Evolutionary conservation across 352 stramenopile genomes (phyloP).

Genomic region (Globisporangium cystogenes): DNA sequence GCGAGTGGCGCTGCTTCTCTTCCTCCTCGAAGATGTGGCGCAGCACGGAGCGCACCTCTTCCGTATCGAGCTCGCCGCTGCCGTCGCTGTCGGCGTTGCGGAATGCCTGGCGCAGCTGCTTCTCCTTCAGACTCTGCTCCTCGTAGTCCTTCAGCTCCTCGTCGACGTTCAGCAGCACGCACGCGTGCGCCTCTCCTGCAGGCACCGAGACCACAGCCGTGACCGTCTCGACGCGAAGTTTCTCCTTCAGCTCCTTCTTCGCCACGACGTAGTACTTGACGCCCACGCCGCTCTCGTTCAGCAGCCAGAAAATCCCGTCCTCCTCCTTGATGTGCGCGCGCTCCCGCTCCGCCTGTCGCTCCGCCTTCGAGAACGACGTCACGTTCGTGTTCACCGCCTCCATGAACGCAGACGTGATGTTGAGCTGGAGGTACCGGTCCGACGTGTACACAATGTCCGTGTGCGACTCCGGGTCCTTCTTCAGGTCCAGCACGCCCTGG

Average conservation of each 20-base stretch:
- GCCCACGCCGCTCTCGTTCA: constrained; percentile 75
- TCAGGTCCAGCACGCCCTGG: constrained; percentile 65
- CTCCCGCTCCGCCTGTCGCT: constrained; percentile 31
- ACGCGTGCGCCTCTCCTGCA: constrained; percentile 42
- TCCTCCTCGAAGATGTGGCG: constrained; percentile 69
- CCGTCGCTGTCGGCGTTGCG: constrained; percentile 63
- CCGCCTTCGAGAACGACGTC: constrained; percentile 60
- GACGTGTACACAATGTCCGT: constrained; percentile 72
- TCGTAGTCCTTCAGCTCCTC: constrained; percentile 67
- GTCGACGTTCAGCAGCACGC: constrained; percentile 52
- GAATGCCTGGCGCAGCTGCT: constrained; percentile 78
- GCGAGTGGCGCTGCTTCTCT: constrained; percentile 31
- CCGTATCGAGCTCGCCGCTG: constrained; percentile 70
- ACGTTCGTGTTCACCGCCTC: constrained; percentile 65
- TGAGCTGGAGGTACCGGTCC: constrained; percentile 82
- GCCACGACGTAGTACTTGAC: constrained; percentile 79
- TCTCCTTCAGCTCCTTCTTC: constrained; percentile 59
- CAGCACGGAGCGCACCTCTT: constrained; percentile 74
- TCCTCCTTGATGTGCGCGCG: constrained; percentile 81
- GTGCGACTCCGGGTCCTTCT: constrained; percentile 64
- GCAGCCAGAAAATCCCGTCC: constrained; percentile 78
- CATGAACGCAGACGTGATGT: constrained; percentile 83
- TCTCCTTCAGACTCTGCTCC: constrained; percentile 81
- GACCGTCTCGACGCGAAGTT: constrained; percentile 44
- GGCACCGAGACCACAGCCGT: constrained; percentile 48